Conservation (phyloP, 2,329 filamentous ascomycete genomes). For the Sarocladium brachiariae region DNA sequence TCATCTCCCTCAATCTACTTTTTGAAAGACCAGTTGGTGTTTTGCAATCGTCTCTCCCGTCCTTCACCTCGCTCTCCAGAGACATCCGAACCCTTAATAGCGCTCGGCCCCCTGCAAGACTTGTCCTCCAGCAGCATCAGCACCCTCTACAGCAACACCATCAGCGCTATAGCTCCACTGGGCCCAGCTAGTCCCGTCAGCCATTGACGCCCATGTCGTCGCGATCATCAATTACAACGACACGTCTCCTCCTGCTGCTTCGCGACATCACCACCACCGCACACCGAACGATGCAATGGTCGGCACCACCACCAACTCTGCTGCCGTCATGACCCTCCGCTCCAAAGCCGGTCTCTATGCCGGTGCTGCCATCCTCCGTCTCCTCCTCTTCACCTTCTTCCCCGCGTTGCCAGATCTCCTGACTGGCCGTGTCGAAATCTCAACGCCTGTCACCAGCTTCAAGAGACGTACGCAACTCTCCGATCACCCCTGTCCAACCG, state of each 20-base stretch:
- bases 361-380: slow-evolving; percentile 68
- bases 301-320: slow-evolving; percentile 7
- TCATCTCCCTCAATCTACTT: too few relatives aligned
- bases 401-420: slow-evolving; percentile 78
- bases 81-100: too few relatives aligned
- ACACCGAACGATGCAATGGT: slow-evolving; percentile 24
- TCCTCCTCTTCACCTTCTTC: slow-evolving; percentile 74
- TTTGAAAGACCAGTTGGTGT: too few relatives aligned
- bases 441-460: slow-evolving; percentile 95
- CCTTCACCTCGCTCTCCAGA: too few relatives aligned
- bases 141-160: not conserved
- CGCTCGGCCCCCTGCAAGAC: too few relatives aligned
- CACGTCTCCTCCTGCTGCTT: slow-evolving; percentile 1
- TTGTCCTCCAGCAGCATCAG: too few relatives aligned
- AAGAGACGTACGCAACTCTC: slow-evolving; percentile 70
- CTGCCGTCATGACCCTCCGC: slow-evolving; percentile 29
- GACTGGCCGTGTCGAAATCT: slow-evolving; percentile 89
- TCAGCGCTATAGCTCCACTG: slow-evolving; percentile 18
- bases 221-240: slow-evolving; percentile 1
- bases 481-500: slow-evolving; percentile 12
- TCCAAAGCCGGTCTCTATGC: slow-evolving; percentile 55
- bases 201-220: not conserved
- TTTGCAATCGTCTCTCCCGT: too few relatives aligned
- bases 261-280: not conserved
- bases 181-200: not conserved